Conservation (phyloP, 1,284 basidiomycete species). For the Xerocomus tenax region DNA sequence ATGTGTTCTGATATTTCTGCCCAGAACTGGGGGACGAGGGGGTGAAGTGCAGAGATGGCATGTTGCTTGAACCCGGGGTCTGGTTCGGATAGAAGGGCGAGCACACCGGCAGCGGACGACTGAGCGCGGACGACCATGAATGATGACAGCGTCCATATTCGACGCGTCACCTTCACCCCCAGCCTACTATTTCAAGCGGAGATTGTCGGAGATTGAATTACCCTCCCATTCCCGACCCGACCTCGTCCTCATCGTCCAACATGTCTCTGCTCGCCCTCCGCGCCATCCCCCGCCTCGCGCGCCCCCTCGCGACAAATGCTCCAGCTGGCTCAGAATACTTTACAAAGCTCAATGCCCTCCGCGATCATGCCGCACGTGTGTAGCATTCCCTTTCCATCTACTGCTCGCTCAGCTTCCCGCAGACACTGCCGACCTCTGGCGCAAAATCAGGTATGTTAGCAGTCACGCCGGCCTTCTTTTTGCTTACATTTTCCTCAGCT, state of each 20-base stretch:
- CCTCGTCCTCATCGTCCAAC: constrained; percentile 10
- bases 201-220: constrained; percentile 18
- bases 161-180: constrained; percentile 27
- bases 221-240: constrained; percentile 22
- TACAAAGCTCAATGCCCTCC: constrained; percentile 50
- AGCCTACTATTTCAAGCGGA: constrained; percentile 25
- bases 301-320: constrained; percentile 36
- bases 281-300: constrained; percentile 32
- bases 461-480: neutral
- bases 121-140: constrained; percentile 51
- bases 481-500: constrained; percentile 36
- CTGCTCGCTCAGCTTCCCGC: constrained; percentile 15
- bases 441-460: constrained; percentile 65
- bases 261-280: constrained; percentile 54
- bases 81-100: constrained; percentile 82
- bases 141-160: constrained; percentile 11
- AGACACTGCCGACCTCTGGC: constrained; percentile 76
- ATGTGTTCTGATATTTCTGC: constrained; percentile 95
- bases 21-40: constrained; percentile 89
- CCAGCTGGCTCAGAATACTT: constrained; percentile 40
- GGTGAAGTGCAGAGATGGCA: constrained; percentile 75
- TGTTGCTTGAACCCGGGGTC: constrained; percentile 82
- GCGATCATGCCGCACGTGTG: constrained; percentile 61
- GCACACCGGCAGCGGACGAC: constrained; percentile 79
- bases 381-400: neutral